Evolutionary conservation across 2,329 filamentous ascomycete species (phyloP).

Genomic region (Pseudogymnoascus sp.): DNA sequence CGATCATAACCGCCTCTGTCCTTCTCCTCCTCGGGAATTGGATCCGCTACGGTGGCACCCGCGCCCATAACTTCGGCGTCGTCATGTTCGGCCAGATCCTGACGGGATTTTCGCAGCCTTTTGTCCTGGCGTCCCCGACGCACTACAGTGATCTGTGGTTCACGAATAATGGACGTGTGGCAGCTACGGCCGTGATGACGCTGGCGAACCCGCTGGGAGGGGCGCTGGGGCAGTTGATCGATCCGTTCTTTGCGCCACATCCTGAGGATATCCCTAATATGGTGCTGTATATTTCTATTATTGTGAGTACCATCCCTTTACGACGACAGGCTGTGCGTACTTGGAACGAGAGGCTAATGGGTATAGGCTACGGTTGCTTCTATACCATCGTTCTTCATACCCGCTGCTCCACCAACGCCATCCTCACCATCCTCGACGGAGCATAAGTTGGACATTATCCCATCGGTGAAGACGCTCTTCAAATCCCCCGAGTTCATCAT

Average conservation of each 20-base stretch:
- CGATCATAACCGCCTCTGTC: constrained; percentile 64
- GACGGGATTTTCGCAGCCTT: constrained; percentile 82
- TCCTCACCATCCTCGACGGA: constrained; percentile 54
- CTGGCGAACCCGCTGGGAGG: constrained; percentile 87
- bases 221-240: constrained; percentile 78
- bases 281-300: constrained; percentile 77
- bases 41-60: constrained; percentile 73
- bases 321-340: not conserved
- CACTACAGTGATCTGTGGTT: constrained; percentile 95
- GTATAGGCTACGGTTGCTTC: constrained; percentile 52
- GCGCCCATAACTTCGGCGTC: constrained; percentile 53
- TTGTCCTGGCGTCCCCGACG: constrained; percentile 81
- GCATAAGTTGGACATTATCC: constrained; percentile 44
- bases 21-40: constrained; percentile 81
- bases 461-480: constrained; percentile 45
- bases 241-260: constrained; percentile 61
- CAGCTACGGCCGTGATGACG: constrained; percentile 76
- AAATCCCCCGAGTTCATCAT: constrained; percentile 68
- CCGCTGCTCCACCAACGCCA: constrained; percentile 67
- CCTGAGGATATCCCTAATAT: constrained; percentile 64
- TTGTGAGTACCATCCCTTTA: constrained; percentile 45
- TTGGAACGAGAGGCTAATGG: constrained; percentile 13
- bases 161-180: constrained; percentile 71
- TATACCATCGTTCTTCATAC: constrained; percentile 75
- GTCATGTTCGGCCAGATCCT: constrained; percentile 90